Conservation (phyloP, 1,284 basidiomycete genomes). For the Cutaneotrichosporon cutaneum region DNA sequence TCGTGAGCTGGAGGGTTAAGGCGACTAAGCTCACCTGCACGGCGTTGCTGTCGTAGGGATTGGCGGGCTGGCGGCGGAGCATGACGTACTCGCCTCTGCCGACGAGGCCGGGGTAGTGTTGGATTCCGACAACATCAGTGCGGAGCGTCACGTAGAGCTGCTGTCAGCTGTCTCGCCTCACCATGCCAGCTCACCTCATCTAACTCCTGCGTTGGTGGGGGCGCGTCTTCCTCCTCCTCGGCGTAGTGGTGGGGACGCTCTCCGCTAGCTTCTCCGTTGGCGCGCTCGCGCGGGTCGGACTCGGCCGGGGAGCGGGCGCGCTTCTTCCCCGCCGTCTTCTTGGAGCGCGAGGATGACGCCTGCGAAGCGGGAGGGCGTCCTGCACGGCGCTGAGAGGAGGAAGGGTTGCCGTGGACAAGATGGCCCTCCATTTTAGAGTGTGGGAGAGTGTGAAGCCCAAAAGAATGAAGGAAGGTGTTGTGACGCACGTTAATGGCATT, state of each 20-base stretch:
- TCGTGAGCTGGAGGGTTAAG: conserved; percentile 50
- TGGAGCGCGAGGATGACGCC: not conserved
- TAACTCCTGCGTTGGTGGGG: conserved; percentile 20
- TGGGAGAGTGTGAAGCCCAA: not conserved
- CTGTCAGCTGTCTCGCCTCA: conserved; percentile 35
- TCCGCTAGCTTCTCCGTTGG: not conserved
- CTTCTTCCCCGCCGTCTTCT: not conserved
- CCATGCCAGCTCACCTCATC: conserved; percentile 28
- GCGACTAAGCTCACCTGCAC: conserved; percentile 30
- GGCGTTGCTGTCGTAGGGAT: conserved; percentile 64
- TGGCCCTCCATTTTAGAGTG: not conserved
- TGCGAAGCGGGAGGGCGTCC: not conserved
- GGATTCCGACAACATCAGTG: conserved; percentile 72
- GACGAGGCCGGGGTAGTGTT: conserved; percentile 78
- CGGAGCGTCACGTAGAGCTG: conserved; percentile 63
- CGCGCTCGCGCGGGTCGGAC: not conserved
- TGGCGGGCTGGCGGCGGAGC: conserved; percentile 66
- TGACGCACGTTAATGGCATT: not conserved
- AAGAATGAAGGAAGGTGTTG: not conserved
- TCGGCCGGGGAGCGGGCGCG: not conserved
- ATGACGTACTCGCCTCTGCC: conserved; percentile 74
- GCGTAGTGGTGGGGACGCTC: not conserved
- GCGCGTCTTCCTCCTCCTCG: conserved; percentile 6
- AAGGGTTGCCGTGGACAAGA: not conserved
- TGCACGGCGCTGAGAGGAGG: not conserved